Evolutionary conservation across 1,284 basidiomycete genomes (phyloP).

Genomic region (Ustilago vetiveriae): DNA sequence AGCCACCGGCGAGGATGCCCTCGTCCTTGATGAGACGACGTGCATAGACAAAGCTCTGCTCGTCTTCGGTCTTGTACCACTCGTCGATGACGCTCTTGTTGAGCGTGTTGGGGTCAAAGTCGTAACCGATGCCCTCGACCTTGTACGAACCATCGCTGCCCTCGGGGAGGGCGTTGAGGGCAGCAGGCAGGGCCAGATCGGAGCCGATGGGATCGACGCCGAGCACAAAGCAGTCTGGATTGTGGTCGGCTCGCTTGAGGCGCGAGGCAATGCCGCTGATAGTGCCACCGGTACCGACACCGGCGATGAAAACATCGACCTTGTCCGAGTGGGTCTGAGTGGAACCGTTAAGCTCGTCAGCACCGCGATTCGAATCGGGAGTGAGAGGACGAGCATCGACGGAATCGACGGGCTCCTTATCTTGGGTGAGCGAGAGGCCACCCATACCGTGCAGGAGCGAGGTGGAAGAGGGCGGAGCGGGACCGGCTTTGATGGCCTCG

Average conservation of each 20-base stretch:
- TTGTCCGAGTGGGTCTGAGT: conserved; percentile 31
- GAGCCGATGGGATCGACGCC: conserved; percentile 94
- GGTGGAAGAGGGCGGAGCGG: conserved; percentile 56
- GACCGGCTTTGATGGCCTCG: conserved; percentile 78
- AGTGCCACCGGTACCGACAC: conserved; percentile 94
- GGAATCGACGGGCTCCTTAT: conserved; percentile 18
- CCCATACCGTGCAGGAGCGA: conserved; percentile 28
- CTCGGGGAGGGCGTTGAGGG: conserved; percentile 72
- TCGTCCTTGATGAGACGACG: conserved; percentile 84
- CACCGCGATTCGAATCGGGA: conserved; percentile 45
- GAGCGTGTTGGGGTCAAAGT: conserved; percentile 59
- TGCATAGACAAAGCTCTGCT: conserved; percentile 81
- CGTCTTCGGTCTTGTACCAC: conserved; percentile 89
- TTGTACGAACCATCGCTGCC: conserved; percentile 76
- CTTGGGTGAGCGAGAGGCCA: conserved; percentile 68
- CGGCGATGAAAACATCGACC: conserved; percentile 85
- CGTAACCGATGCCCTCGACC: conserved; percentile 87
- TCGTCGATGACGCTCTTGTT: conserved; percentile 54
- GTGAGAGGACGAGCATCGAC: conserved; percentile 38
- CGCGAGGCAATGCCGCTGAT: conserved; percentile 86
- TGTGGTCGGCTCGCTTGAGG: conserved; percentile 70
- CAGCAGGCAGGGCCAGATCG: conserved; percentile 79
- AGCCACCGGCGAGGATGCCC: conserved; percentile 89
- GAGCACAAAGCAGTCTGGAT: conserved; percentile 71
- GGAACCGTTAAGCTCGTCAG: conserved; percentile 31